Percentiles rank a stretch among this genome's conserved stretches.
Conservation (phyloP, 2,329 filamentous ascomycete genomes). For the Cladosporium oxysporum region DNA sequence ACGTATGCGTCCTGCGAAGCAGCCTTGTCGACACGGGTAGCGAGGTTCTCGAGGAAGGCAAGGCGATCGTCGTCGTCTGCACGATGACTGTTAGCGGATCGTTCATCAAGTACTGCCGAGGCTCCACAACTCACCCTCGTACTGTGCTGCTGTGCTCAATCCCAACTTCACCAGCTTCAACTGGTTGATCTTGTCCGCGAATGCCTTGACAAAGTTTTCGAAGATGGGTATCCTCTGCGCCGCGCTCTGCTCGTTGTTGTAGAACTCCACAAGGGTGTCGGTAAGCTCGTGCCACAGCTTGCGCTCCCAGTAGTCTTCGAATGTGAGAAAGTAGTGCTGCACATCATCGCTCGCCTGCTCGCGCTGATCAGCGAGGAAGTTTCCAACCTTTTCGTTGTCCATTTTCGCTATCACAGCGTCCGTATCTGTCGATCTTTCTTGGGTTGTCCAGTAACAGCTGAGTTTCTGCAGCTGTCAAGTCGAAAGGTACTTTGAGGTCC, state of each 20-base stretch:
- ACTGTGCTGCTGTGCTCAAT: conserved; percentile 82
- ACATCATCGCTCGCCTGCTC: conserved; percentile 84
- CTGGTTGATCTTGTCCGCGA: conserved; percentile 98
- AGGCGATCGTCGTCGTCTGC: conserved; percentile 85
- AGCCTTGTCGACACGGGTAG: conserved; percentile 85
- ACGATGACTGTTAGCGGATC: neutral
- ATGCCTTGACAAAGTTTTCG: conserved; percentile 91
- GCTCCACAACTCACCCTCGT: conserved; percentile 60
- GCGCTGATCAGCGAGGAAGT: conserved; percentile 89
- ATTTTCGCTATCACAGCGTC: conserved; percentile 50
- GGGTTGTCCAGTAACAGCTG: neutral
- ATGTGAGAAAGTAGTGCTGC: conserved; percentile 82
- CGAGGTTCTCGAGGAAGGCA: conserved; percentile 78
- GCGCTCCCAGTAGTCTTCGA: conserved; percentile 97
- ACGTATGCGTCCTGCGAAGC: conserved; percentile 94
- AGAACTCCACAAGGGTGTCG: conserved; percentile 83
- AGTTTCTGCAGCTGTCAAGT: neutral
- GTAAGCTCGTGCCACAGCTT: conserved; percentile 99
- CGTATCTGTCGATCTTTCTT: neutral
- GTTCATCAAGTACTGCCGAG: neutral
- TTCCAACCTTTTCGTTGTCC: conserved; percentile 84
- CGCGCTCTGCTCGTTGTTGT: conserved; percentile 77
- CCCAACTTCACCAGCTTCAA: conserved; percentile 92
- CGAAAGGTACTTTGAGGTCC: neutral
- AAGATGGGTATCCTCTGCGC: conserved; percentile 86